phyloP scores from a whole-genome alignment of 2,329 filamentous ascomycete genomes.

The Leptographium wingfieldii region DNA sequence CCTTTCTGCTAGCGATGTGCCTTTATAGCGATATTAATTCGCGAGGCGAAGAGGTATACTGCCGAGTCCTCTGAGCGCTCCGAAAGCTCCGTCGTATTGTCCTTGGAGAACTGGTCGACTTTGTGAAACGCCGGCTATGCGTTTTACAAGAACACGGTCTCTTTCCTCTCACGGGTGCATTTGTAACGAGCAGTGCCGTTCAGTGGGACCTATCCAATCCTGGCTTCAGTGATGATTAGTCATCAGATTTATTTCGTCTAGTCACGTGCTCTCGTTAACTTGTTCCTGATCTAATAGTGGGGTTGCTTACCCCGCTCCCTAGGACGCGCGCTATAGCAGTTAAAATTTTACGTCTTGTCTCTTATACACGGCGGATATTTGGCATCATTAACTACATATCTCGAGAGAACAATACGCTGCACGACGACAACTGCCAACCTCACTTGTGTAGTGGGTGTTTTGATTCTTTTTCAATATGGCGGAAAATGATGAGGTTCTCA shows the following conservation, averaged over 20 bases:
- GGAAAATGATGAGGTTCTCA: constrained; percentile 16
- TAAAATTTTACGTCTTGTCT: too few species aligned
- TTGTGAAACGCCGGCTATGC: neutral
- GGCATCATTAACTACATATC: too few species aligned
- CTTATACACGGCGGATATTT: too few species aligned
- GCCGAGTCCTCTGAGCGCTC: neutral
- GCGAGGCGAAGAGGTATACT: neutral
- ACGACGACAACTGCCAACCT: too few species aligned
- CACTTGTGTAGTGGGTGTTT: neutral
- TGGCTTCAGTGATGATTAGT: neutral
- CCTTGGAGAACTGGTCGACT: neutral
- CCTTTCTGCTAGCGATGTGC: neutral
- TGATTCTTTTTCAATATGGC: constrained; percentile 8
- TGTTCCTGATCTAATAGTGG: too few species aligned
- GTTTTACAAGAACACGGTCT: neutral
- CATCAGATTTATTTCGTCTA: too few species aligned
- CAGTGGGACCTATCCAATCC: neutral
- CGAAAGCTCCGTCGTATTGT: neutral
- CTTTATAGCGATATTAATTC: neutral
- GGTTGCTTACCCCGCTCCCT: too few species aligned
- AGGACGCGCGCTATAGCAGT: too few species aligned
- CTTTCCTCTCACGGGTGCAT: neutral
- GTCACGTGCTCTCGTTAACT: too few species aligned
- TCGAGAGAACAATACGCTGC: too few species aligned
- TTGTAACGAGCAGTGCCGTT: neutral